Base-by-base conservation (phyloP, 345 rosid species). In the Bruguiera gymnorhiza region DNA sequence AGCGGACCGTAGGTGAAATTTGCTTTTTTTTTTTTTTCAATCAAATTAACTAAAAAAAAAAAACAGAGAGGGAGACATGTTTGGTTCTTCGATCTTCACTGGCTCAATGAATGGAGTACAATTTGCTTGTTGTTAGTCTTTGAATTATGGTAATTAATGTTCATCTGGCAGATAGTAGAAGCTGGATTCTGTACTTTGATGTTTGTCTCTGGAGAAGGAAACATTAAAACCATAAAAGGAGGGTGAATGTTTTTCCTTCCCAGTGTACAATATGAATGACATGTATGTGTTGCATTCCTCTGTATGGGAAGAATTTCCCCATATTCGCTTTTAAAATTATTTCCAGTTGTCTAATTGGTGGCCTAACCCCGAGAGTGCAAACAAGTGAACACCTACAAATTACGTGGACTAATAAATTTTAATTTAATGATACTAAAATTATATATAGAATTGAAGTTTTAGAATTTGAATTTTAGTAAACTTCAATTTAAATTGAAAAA, bases 181-280 rank as follows among this genome's bases (percentile, higher is more conserved):
- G 39, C 55, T 73, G 67, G 66, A 63, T 68, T 64, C 46, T 70
- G 67, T 76, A 60, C 48, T 62, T 70, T 65, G 73, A 67, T 3
- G 50, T 43, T 3, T 43, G 50, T 43, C 4, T 43, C 50, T 13
- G 18, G 50, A 18, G 62, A 53, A 43, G 62, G 61, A 52, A 54
- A 32, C 71, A 60, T 9, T 27, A n/a, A 64, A 15, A 5, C 29
- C 18, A 23, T 16, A 50, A 26, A 39, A 29, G 8, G 6, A 16
- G 1, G 64, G 37, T 6, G 23, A 29, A 6, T 18, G 39, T 29
- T 37, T 77, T 72, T 55, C 76, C 67, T 62, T 63, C 73, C 64
- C 73, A 24, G 71, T 63, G 60, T 73, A 70, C 55, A 67, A 62
- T 50, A 3, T 61, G 66, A 26, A 6, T 52, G 31, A 30, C 13